Conservation (phyloP, 768 basidiomycete species). For the Heimioporus sp. region DNA sequence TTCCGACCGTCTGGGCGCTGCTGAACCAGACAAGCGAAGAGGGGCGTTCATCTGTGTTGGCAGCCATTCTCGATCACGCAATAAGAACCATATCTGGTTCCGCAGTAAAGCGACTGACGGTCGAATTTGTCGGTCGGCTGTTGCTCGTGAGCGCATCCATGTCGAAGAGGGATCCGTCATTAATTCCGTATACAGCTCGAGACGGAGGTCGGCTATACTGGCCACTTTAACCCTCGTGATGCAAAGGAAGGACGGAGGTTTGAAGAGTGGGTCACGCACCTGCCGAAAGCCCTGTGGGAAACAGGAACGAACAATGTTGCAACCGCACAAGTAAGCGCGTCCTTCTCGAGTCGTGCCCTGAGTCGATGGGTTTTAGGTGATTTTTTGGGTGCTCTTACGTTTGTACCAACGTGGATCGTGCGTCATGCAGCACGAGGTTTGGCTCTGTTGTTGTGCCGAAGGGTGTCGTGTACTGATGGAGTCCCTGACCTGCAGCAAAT, state of each 20-base stretch:
- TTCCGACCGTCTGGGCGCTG: constrained; percentile 79
- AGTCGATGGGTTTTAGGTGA: constrained; percentile 35
- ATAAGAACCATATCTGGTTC: constrained; percentile 56
- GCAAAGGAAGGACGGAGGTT: constrained; percentile 34
- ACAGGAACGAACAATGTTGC: constrained; percentile 54
- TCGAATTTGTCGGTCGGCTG: constrained; percentile 74
- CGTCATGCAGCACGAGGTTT: constrained; percentile 43
- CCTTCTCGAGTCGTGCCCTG: not conserved
- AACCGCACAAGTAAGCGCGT: constrained; percentile 56
- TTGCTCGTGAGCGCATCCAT: constrained; percentile 50
- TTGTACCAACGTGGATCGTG: constrained; percentile 53
- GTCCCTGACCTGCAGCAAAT: constrained; percentile 40
- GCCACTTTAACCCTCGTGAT: constrained; percentile 41
- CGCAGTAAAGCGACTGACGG: constrained; percentile 59
- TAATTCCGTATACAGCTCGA: constrained; percentile 48
- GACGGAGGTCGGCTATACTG: constrained; percentile 50
- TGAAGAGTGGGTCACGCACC: constrained; percentile 66
- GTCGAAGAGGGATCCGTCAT: not conserved
- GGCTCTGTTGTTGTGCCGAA: constrained; percentile 17
- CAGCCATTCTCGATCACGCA: constrained; percentile 66
- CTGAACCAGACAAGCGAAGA: constrained; percentile 46
- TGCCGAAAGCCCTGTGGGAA: constrained; percentile 88
- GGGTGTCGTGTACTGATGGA: constrained; percentile 6
- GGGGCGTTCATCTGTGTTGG: constrained; percentile 34
- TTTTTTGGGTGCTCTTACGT: constrained; percentile 64